Conservation (phyloP, 1,284 basidiomycete genomes). For the Meripilus lineatus region DNA sequence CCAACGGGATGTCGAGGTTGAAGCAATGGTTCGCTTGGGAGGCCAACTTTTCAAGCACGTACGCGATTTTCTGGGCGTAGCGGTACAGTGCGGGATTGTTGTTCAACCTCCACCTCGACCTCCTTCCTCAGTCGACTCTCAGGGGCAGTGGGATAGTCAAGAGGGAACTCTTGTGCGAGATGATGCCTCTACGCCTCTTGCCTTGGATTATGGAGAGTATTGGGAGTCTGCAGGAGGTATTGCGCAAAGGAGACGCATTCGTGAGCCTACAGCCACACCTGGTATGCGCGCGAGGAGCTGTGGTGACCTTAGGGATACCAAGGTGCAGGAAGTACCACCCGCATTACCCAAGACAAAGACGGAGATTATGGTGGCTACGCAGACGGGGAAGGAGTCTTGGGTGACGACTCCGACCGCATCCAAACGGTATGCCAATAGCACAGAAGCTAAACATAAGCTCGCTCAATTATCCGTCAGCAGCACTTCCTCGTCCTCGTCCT, state of each 20-base stretch:
- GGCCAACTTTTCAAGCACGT: conserved; percentile 74
- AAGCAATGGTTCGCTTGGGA: conserved; percentile 68
- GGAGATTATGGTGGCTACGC: neutral
- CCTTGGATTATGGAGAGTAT: conserved; percentile 14
- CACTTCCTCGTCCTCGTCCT: conserved; percentile 61
- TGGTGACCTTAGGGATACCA: conserved; percentile 46
- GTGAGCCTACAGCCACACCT: conserved; percentile 23
- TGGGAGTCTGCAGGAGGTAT: conserved; percentile 17
- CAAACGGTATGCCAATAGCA: conserved; percentile 2
- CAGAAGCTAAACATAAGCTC: conserved; percentile 34
- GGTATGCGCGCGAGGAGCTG: conserved; percentile 47
- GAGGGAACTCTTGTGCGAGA: conserved; percentile 21
- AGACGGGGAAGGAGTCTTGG: neutral
- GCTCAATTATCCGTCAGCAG: conserved; percentile 54
- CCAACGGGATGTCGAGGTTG: conserved; percentile 53
- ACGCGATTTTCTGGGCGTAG: conserved; percentile 65
- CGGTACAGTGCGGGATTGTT: conserved; percentile 75
- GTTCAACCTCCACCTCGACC: conserved; percentile 54
- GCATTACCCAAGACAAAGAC: no score
- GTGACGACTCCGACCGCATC: neutral
- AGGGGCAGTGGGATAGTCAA: conserved; percentile 18
- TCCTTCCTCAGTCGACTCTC: conserved; percentile 28
- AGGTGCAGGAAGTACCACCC: no score
- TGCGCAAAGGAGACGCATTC: conserved; percentile 11
- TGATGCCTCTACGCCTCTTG: conserved; percentile 15